Evolutionary conservation across 805 yeast species (phyloP).

Genomic region (Kazachstania martiniae): DNA sequence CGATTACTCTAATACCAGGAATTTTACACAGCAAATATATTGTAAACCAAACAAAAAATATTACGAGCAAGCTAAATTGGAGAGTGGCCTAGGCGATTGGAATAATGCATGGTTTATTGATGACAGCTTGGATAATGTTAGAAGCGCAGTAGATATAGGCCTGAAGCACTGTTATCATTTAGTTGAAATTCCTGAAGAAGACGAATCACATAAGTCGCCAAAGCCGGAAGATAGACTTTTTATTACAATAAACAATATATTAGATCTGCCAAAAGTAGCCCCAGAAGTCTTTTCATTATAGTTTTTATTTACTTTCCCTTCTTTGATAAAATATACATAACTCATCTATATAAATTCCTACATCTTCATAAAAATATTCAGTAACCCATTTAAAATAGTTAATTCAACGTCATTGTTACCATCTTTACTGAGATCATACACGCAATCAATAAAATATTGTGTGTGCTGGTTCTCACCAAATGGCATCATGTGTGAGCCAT

Average conservation of each 20-base stretch:
- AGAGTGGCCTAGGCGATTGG: constrained; percentile 38
- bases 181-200: constrained; percentile 53
- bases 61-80: constrained; percentile 49
- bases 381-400: constrained; percentile 13
- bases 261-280: constrained; percentile 35
- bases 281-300: constrained; percentile 2
- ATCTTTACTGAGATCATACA: constrained; percentile 13
- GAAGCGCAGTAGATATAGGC: constrained; percentile 60
- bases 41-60: constrained; percentile 79
- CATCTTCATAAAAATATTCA: constrained; percentile 16
- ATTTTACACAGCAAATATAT: constrained; percentile 43
- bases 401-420: constrained; percentile 19
- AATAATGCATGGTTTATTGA: constrained; percentile 64
- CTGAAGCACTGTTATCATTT: constrained; percentile 64
- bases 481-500: constrained; percentile 17
- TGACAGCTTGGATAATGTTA: constrained; percentile 71
- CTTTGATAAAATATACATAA: neutral
- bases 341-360: constrained; percentile 2
- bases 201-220: constrained; percentile 16
- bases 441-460: constrained; percentile 14
- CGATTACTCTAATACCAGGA: constrained; percentile 48
- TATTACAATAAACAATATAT: constrained; percentile 41
- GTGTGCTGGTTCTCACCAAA: constrained; percentile 8
- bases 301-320: neutral
- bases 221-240: constrained; percentile 25